These are phyloP conservation scores for Pleurotus salmoneostramineus DNA, from an alignment of 768 basidiomycete genomes.

Conservation along the genomic window DNA sequence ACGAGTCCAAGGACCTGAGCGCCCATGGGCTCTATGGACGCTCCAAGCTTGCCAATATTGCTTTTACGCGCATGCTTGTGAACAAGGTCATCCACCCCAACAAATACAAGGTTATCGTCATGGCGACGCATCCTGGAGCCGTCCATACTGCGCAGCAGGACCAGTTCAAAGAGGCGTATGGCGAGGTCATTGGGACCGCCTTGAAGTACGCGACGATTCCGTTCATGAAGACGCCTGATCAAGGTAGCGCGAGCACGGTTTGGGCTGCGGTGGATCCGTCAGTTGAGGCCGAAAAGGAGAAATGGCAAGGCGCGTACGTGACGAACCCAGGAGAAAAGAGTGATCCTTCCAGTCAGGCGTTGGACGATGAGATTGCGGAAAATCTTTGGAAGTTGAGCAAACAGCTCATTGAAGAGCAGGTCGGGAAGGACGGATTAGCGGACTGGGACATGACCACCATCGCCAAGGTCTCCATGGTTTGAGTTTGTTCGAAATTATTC, in stretches of 20 bases:
- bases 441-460: neutral
- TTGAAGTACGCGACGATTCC: neutral
- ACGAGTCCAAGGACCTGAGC: neutral
- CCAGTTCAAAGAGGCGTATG: conserved; percentile 5
- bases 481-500: too few relatives aligned
- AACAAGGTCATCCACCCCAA: neutral
- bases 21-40: neutral
- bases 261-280: neutral
- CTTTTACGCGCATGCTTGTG: conserved; percentile 1
- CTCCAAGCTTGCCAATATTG: neutral
- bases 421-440: conserved; percentile 1
- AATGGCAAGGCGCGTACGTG: conserved; percentile 3
- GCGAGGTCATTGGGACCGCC: neutral
- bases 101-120: neutral
- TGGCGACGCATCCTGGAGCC: neutral
- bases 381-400: conserved; percentile 1
- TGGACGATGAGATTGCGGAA: neutral
- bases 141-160: conserved; percentile 5
- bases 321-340: conserved; percentile 1
- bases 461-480: too few relatives aligned
- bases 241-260: conserved; percentile 4
- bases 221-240: neutral
- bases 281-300: neutral
- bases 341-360: neutral
- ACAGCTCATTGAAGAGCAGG: neutral